These are phyloP conservation scores for Albatrellus ellisii DNA, from an alignment of 768 basidiomycete genomes.

Conservation along the genomic window DNA sequence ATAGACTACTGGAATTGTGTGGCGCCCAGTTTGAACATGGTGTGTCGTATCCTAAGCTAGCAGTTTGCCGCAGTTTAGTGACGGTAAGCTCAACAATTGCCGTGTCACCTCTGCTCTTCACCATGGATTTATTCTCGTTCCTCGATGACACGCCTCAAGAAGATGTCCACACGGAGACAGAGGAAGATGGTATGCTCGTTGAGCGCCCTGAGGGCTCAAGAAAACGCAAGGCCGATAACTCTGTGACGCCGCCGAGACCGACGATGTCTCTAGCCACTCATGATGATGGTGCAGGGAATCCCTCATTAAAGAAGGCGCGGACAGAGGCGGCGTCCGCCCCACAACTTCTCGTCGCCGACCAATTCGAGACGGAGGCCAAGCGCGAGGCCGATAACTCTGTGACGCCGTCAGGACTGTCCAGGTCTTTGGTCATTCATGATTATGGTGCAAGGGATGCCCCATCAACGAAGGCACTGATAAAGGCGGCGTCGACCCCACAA, in stretches of 20 bases:
- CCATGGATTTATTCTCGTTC: slow-evolving; percentile 43
- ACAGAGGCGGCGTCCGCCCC: neutral
- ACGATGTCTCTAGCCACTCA: too few relatives aligned
- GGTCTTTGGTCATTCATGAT: too few relatives aligned
- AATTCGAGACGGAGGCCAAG: neutral
- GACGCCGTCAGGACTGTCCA: too few relatives aligned
- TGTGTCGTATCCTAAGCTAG: neutral
- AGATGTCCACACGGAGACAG: slow-evolving; percentile 6
- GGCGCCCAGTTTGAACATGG: neutral
- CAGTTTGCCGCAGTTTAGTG: neutral
- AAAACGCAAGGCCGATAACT: neutral
- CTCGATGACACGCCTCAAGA: slow-evolving; percentile 25
- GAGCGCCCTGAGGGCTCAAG: slow-evolving; percentile 18
- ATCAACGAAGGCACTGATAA: slow-evolving; percentile 47
- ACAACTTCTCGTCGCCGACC: neutral
- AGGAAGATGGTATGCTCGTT: slow-evolving; percentile 24
- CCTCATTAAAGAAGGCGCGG: too few relatives aligned
- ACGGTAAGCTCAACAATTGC: neutral
- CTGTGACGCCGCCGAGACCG: too few relatives aligned
- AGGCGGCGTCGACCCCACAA: slow-evolving; percentile 30
- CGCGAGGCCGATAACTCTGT: too few relatives aligned
- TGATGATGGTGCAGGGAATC: too few relatives aligned
- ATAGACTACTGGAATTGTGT: slow-evolving; percentile 14
- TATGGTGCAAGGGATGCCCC: too few relatives aligned
- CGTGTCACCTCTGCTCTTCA: neutral